Base-by-base conservation (phyloP, 495 filamentous ascomycete species). In the Astrocystis sublimbata region DNA sequence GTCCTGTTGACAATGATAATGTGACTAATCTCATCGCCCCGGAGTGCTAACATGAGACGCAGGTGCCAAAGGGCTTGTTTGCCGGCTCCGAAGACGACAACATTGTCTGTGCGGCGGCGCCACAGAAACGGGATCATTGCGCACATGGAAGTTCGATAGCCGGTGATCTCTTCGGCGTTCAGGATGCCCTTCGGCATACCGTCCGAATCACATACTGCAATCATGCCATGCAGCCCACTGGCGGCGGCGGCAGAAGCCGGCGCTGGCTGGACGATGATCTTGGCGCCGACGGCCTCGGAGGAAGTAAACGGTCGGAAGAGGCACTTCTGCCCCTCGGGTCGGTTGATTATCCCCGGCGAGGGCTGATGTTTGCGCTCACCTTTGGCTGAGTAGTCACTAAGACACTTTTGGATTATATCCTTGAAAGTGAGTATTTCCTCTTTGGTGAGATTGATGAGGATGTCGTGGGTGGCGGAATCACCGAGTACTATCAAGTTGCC, bases 61-160 rank as follows among this genome's bases (percentile, higher is more conserved):
- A 90, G 83, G 70, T 91, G 89, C 90, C 90, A 93, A 71, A 87
- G 87, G 6, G 90, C 90, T 75, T 92, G 90, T 57, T 84, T 85
- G 6, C 90, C 90, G 0, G 88, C 87, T 4, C 90, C 90, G 69
- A 93, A 93, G 38, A 92, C 82, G 9, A 84, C 78, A 6, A 92
- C 65, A 12, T 83, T 88, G 69, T 88, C 84, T 28, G 89, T 83
- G 64, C 81, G 78, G 51, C 79, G 73, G 50, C 90, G 86, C 63
- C 83, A 85, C 61, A 81, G 83, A 64, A 92, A 82, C 6, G 91
- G 77, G 72, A 90, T 82, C 54, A 85, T 81, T 13, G 86, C 80
- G 0, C 84, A 83, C 24, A 93, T 79, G 6, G 90, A 89, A 12
- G 90, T 93, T 46, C 90, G 88, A 73, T 92, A 93, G 4, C 87